Evolutionary conservation across 441 rosid genomes (phyloP).

Genomic region (Omphalea diandra): DNA sequence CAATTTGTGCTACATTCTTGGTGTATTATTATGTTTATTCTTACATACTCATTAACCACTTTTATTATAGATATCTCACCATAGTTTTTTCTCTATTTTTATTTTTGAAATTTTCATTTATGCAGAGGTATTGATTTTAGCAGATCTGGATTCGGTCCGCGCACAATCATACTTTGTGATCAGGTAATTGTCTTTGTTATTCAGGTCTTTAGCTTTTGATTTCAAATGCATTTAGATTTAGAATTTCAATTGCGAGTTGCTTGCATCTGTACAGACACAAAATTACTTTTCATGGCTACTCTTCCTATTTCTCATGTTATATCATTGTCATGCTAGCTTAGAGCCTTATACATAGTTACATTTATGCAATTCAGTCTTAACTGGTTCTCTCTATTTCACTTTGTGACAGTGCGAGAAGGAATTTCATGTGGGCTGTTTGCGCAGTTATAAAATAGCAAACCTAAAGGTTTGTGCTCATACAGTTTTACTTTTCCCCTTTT

Average conservation of each 20-base stretch:
- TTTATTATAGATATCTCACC: constrained; percentile 16
- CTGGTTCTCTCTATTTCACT: constrained; percentile 5
- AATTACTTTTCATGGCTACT: background rate
- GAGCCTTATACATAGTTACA: background rate
- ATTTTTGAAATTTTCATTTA: background rate
- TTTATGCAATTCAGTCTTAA: constrained; percentile 12
- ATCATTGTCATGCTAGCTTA: background rate
- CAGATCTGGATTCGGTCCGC: constrained; percentile 79
- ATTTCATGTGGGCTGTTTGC: constrained; percentile 76
- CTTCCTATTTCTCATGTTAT: constrained; percentile 14
- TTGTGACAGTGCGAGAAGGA: constrained; percentile 70
- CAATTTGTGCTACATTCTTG: background rate
- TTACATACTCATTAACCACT: background rate
- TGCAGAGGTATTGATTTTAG: constrained; percentile 67
- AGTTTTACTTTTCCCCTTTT: background rate
- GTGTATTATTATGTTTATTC: constrained; percentile 9
- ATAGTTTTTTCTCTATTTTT: constrained; percentile 4
- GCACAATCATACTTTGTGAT: constrained; percentile 73
- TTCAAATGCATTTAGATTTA: background rate
- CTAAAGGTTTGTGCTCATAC: constrained; percentile 43
- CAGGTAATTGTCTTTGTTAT: constrained; percentile 38
- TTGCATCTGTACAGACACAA: constrained; percentile 2
- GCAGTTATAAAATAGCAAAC: constrained; percentile 63
- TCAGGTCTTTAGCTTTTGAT: background rate
- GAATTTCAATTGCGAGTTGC: background rate